Percentiles rank a stretch among this genome's conserved stretches.
Evolutionary conservation across 805 yeast genomes (phyloP).

Genomic region (Nakazawaea wyomingensis): DNA sequence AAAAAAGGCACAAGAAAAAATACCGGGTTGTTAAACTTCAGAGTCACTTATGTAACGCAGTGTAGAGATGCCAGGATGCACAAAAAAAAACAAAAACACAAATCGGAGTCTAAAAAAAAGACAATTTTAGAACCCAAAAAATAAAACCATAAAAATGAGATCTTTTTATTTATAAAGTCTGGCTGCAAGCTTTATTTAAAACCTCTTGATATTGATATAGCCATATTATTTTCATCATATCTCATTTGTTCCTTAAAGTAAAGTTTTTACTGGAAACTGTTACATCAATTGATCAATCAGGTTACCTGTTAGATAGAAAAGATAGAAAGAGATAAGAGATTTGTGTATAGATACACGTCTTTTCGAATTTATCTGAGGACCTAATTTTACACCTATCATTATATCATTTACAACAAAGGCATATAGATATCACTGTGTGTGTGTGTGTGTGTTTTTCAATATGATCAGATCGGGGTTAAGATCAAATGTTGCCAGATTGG

Average conservation of each 20-base stretch:
- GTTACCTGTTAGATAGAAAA: too few species aligned
- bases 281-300: too few species aligned
- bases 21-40: background rate
- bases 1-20: background rate
- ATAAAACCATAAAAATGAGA: too few species aligned
- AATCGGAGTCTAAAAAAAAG: background rate
- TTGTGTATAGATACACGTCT: constrained; percentile 2
- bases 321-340: background rate
- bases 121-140: too few species aligned
- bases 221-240: too few species aligned
- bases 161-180: too few species aligned
- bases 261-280: too few species aligned
- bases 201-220: too few species aligned
- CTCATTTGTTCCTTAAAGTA: too few species aligned
- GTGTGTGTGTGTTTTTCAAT: background rate
- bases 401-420: too few species aligned
- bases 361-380: background rate
- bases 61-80: background rate
- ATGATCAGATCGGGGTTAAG: background rate
- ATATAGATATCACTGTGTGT: background rate
- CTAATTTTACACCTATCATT: too few species aligned
- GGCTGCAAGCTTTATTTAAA: too few species aligned
- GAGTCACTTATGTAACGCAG: background rate
- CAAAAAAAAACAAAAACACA: background rate
- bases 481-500: background rate